Evolutionary conservation across 805 yeast species (phyloP).

Genomic region (Hemisphaericaspora nanyangensis): DNA sequence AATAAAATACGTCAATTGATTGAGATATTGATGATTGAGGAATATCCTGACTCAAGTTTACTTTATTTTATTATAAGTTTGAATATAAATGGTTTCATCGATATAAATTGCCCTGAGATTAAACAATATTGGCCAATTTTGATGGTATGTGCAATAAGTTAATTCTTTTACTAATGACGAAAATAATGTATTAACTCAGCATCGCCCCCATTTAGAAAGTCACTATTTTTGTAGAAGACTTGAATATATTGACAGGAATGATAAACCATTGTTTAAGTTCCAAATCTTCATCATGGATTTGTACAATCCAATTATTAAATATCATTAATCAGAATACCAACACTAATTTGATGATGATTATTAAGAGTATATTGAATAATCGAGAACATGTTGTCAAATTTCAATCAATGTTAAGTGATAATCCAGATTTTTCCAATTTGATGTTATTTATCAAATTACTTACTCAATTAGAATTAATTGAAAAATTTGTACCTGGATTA

Average conservation of each 20-base stretch:
- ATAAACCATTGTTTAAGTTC: not conserved
- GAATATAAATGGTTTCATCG: not conserved
- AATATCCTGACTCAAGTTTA: not conserved
- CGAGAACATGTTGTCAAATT: not conserved
- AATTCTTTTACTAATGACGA: too few species aligned
- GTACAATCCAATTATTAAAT: not conserved
- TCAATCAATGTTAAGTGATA: not conserved
- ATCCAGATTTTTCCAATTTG: conserved; percentile 2
- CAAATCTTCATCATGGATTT: not conserved
- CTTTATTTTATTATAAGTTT: too few species aligned
- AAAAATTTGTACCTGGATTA: conserved; percentile 2
- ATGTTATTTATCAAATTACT: conserved; percentile 1
- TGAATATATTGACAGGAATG: not conserved
- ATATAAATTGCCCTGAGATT: not conserved
- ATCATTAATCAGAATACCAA: not conserved
- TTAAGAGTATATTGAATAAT: too few species aligned
- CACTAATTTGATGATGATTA: too few species aligned
- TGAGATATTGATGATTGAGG: not conserved
- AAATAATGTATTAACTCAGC: not conserved
- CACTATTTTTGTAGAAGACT: not conserved
- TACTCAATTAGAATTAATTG: not conserved
- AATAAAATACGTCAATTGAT: too few species aligned
- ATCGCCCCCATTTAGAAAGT: not conserved
- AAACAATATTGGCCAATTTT: not conserved
- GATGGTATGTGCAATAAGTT: not conserved